Percentiles rank a stretch among this genome's conserved stretches.
phyloP scores from a whole-genome alignment of 345 rosid species.

The Excoecaria cochinchinensis region DNA sequence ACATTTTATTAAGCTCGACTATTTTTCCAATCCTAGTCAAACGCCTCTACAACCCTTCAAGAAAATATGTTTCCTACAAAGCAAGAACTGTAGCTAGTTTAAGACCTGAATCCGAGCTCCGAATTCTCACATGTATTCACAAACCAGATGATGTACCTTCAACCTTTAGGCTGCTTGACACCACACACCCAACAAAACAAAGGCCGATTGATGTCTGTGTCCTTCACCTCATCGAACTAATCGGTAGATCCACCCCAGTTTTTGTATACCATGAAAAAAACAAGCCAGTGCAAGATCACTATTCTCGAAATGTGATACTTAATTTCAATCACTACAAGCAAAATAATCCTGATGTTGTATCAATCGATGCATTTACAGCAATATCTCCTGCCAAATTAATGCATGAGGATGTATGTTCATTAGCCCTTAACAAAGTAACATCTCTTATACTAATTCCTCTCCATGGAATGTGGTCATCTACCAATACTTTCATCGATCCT shows the following conservation, averaged over 20 bases:
- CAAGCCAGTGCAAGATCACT: slow-evolving; percentile 14
- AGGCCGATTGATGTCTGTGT: slow-evolving; percentile 40
- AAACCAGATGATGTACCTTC: slow-evolving; percentile 41
- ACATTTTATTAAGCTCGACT: not conserved
- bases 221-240: slow-evolving; percentile 55
- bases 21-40: not conserved
- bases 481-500: slow-evolving; percentile 30
- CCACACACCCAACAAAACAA: slow-evolving; percentile 33
- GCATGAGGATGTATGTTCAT: slow-evolving; percentile 60
- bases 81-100: slow-evolving; percentile 36
- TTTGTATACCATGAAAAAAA: slow-evolving; percentile 51
- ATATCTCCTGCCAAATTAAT: slow-evolving; percentile 44
- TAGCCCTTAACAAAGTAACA: slow-evolving; percentile 43
- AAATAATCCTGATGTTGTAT: slow-evolving; percentile 17
- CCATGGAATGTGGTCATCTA: slow-evolving; percentile 44
- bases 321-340: slow-evolving; percentile 35
- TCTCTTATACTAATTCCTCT: slow-evolving; percentile 56
- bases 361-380: slow-evolving; percentile 36
- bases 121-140: slow-evolving; percentile 57
- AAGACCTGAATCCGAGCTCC: slow-evolving; percentile 36
- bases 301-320: slow-evolving; percentile 45
- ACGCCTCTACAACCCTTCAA: slow-evolving; percentile 22
- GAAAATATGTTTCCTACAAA: slow-evolving; percentile 52
- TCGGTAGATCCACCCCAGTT: slow-evolving; percentile 48
- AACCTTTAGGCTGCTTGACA: slow-evolving; percentile 37